Evolutionary conservation across 2,329 filamentous ascomycete genomes (phyloP).

Genomic region (Trichophyton benhamiae): DNA sequence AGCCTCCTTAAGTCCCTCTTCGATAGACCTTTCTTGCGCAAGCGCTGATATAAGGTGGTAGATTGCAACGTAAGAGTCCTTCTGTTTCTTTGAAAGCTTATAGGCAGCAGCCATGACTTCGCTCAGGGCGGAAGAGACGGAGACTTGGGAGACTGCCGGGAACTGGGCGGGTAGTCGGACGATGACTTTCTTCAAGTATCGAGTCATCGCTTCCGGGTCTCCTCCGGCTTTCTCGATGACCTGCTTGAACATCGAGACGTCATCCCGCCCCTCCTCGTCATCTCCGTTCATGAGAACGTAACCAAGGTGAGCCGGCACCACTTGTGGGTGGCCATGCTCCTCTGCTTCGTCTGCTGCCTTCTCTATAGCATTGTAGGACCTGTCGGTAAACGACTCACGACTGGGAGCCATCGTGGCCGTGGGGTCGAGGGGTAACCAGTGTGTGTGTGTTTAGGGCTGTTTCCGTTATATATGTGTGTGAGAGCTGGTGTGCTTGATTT

Average conservation of each 20-base stretch:
- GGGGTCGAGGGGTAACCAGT: neutral
- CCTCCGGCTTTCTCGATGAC: constrained; percentile 89
- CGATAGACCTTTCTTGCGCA: constrained; percentile 63
- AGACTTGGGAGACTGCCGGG: constrained; percentile 69
- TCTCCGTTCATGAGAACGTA: constrained; percentile 36
- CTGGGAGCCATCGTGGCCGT: neutral
- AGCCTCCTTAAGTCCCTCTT: constrained; percentile 63
- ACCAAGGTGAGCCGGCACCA: constrained; percentile 80
- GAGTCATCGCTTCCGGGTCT: constrained; percentile 77
- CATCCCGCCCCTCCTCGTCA: neutral
- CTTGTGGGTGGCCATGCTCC: constrained; percentile 82
- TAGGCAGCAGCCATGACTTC: constrained; percentile 72
- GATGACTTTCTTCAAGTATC: constrained; percentile 78
- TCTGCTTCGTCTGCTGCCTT: constrained; percentile 80
- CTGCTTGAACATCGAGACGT: constrained; percentile 73
- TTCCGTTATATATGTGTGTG: neutral
- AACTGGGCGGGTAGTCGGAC: constrained; percentile 90
- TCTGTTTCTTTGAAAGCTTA: constrained; percentile 92
- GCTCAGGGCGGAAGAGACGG: constrained; percentile 68
- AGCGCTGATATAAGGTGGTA: constrained; percentile 86
- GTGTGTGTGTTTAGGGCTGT: neutral
- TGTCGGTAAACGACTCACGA: constrained; percentile 67
- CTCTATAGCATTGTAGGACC: constrained; percentile 76
- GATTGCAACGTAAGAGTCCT: constrained; percentile 85
- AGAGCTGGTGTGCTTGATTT: neutral